Evolutionary conservation across 495 filamentous ascomycete species (phyloP), one percentile per base, ranked within the genome.

Genomic region (Talaromyces nanjingensis): DNA sequence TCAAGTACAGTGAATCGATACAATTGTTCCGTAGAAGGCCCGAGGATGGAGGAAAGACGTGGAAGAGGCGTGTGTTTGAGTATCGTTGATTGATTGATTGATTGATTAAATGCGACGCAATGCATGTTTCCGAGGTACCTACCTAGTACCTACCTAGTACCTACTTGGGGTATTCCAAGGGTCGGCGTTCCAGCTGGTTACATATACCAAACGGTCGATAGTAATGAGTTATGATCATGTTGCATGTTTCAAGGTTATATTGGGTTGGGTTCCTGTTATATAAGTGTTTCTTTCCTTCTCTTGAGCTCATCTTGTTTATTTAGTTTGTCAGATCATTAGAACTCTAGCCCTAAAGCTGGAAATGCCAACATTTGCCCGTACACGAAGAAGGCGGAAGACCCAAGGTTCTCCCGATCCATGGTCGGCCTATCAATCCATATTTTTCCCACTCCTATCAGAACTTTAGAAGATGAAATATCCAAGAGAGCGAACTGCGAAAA

Each of bases 1-100:
- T 25, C 22, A 53, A 53, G 47, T 62, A 62, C 18, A 62, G 60
- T 22, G 60, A 62, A 22, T 62, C 60, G 20, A 33, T 62, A 34
- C 60, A 62, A n/a, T 33, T 62, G 12, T 62, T 62, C 42, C 60
- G 60, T 20, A 29, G 60, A 54, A 62, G 29, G 39, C n/a, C 42
- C 20, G 60, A 53, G 16, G 39, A 62, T 20, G 60, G 45, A 4
- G 57, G 29, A 25, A 52, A 62, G 42, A 62, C 29, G 14, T 62
- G 60, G 60, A 62, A 62, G 42, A 39, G 60, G 25, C 60, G 60
- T 12, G 60, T 62, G 12, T 24, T 62, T 33, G 60, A 62, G 20
- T 62, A 62, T 24, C 60, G 60, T 5, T 62, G 60, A 62, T 27
- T 14, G 27, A 16, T 22, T 60, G 34, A 47, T 7, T 47, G 16